These are phyloP conservation scores for Ophidiomyces ophidiicola DNA, from an alignment of 2,329 filamentous ascomycete genomes.

Conservation along the genomic window DNA sequence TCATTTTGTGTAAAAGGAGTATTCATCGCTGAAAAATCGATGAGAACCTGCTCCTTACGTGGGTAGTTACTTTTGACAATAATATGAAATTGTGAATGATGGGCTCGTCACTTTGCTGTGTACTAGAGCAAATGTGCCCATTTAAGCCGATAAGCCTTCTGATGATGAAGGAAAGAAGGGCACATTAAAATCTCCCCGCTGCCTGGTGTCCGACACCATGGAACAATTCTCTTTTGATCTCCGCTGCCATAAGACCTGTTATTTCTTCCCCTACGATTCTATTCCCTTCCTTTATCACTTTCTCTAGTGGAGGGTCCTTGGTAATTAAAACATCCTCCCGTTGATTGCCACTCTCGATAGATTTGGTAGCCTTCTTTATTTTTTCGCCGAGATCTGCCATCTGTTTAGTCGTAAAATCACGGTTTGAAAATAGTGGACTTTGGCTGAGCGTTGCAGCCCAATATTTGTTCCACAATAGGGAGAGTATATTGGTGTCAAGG, in stretches of 20 bases:
- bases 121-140: too few relatives aligned
- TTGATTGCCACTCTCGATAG: constrained; percentile 23
- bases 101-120: too few relatives aligned
- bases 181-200: not conserved
- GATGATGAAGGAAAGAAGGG: too few relatives aligned
- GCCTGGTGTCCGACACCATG: constrained; percentile 24
- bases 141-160: too few relatives aligned
- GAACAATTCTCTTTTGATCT: constrained; percentile 43
- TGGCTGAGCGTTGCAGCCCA: constrained; percentile 75
- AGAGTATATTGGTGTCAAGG: constrained; percentile 73
- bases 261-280: constrained; percentile 47
- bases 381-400: constrained; percentile 80
- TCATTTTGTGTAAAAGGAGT: too few relatives aligned
- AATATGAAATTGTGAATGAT: too few relatives aligned
- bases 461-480: constrained; percentile 96
- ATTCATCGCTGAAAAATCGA: too few relatives aligned
- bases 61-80: too few relatives aligned
- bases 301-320: constrained; percentile 39
- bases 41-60: too few relatives aligned
- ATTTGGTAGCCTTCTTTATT: constrained; percentile 52
- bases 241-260: constrained; percentile 35
- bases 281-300: constrained; percentile 45
- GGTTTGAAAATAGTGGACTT: constrained; percentile 78
- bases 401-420: constrained; percentile 85
- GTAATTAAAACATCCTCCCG: constrained; percentile 16